Evolutionary conservation across 1,284 basidiomycete genomes (phyloP).

Genomic region (Ceratobasidium sp.): DNA sequence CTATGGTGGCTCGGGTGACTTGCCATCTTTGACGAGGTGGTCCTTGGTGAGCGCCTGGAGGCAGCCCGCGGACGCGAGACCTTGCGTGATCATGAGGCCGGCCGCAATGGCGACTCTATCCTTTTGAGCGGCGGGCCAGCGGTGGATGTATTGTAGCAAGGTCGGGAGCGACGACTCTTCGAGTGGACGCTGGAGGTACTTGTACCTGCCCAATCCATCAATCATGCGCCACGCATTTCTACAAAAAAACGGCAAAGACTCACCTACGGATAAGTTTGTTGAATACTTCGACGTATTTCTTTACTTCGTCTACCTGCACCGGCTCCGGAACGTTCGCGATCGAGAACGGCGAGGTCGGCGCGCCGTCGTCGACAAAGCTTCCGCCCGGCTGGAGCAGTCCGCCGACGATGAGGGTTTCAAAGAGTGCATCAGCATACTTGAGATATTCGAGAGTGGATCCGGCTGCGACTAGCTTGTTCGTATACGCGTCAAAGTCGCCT

Average conservation of each 20-base stretch:
- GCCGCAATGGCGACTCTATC: conserved; percentile 87
- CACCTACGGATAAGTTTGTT: conserved; percentile 96
- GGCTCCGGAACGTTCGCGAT: conserved; percentile 86
- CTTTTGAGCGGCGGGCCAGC: conserved; percentile 81
- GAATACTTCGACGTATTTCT: conserved; percentile 92
- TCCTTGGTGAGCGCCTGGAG: conserved; percentile 90
- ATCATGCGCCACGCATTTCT: conserved; percentile 37
- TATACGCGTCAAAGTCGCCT: conserved; percentile 86
- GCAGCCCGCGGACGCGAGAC: conserved; percentile 82
- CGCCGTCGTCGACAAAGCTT: conserved; percentile 88
- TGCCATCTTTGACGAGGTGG: conserved; percentile 94
- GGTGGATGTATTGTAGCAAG: conserved; percentile 90
- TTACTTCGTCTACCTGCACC: conserved; percentile 84
- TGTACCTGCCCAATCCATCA: conserved; percentile 74
- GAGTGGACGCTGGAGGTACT: conserved; percentile 96
- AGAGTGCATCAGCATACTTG: conserved; percentile 96
- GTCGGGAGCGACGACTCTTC: conserved; percentile 88
- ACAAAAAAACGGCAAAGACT: conserved; percentile 51
- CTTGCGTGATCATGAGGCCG: conserved; percentile 86
- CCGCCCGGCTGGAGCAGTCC: conserved; percentile 97
- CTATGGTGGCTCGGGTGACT: conserved; percentile 50
- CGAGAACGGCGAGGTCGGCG: conserved; percentile 84
- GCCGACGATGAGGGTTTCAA: conserved; percentile 94
- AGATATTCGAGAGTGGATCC: conserved; percentile 92
- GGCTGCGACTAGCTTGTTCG: conserved; percentile 90